These are phyloP conservation scores for Coleophoma crateriformis DNA, from an alignment of 2,329 filamentous ascomycete species.

Conservation along the genomic window DNA sequence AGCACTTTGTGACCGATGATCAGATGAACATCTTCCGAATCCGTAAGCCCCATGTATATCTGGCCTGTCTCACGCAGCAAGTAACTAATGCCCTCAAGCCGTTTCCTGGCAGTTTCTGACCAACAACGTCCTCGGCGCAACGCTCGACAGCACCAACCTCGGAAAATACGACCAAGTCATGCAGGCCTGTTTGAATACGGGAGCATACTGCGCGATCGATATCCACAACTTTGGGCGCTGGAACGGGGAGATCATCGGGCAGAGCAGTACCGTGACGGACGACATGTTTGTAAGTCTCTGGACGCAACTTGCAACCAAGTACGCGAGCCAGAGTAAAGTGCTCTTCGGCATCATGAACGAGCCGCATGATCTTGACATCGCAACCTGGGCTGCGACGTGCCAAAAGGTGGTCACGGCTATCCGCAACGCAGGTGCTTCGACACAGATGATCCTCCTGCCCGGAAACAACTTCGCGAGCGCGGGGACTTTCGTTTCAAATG, in stretches of 20 bases:
- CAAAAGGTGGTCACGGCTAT: conserved; percentile 61
- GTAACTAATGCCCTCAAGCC: conserved; percentile 19
- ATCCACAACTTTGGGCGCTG: conserved; percentile 54
- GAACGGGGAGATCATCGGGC: conserved; percentile 57
- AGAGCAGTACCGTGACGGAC: conserved; percentile 48
- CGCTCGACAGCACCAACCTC: conserved; percentile 41
- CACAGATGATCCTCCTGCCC: conserved; percentile 60
- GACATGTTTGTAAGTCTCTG: conserved; percentile 53
- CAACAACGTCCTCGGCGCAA: conserved; percentile 41
- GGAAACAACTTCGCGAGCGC: conserved; percentile 54
- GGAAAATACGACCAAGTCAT: conserved; percentile 49
- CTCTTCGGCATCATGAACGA: conserved; percentile 67
- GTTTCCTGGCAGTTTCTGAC: conserved; percentile 55
- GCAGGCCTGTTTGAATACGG: conserved; percentile 48
- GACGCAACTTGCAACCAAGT: conserved; percentile 52
- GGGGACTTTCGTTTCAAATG: conserved; percentile 39
- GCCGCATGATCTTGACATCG: conserved; percentile 31
- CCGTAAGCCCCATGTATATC: conserved; percentile 40
- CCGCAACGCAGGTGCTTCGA: conserved; percentile 50
- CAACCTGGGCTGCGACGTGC: conserved; percentile 50
- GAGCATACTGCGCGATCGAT: conserved; percentile 54
- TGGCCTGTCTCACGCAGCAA: conserved; percentile 55
- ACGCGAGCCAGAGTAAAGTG: conserved; percentile 43
- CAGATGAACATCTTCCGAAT: conserved; percentile 52
- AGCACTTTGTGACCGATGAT: conserved; percentile 48